Evolutionary conservation across 345 rosid genomes (phyloP).

Genomic region (Raphanus sativus): DNA sequence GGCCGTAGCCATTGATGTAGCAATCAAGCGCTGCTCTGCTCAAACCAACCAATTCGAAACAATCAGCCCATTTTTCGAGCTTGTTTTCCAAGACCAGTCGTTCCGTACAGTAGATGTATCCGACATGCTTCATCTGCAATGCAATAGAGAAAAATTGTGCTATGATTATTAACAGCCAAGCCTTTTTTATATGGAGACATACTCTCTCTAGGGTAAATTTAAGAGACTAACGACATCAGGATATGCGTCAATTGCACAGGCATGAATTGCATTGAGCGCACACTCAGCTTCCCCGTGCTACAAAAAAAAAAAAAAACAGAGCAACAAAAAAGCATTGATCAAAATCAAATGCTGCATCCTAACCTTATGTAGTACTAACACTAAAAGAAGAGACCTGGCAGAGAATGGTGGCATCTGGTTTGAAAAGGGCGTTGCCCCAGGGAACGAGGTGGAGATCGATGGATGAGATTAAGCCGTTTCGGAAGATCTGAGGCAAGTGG

Average conservation of each 20-base stretch:
- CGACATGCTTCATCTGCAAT: slow-evolving; percentile 57
- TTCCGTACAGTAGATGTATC: slow-evolving; percentile 56
- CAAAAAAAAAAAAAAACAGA: too few species aligned
- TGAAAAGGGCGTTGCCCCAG: slow-evolving; percentile 69
- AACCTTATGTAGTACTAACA: background rate
- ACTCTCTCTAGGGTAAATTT: background rate
- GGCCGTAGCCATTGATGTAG: slow-evolving; percentile 55
- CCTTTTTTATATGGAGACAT: background rate
- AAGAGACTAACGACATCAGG: slow-evolving; percentile 52
- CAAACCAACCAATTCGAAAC: slow-evolving; percentile 47
- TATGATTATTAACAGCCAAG: background rate
- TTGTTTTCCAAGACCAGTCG: slow-evolving; percentile 44
- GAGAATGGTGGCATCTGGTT: slow-evolving; percentile 42
- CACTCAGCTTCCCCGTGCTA: slow-evolving; percentile 69
- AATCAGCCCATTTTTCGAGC: slow-evolving; percentile 48
- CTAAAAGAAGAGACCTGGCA: slow-evolving; percentile 67
- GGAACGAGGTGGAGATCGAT: slow-evolving; percentile 73
- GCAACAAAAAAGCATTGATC: background rate
- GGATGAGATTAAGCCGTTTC: slow-evolving; percentile 54
- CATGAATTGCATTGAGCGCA: slow-evolving; percentile 51
- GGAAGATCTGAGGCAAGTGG: slow-evolving; percentile 58
- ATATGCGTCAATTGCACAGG: slow-evolving; percentile 52
- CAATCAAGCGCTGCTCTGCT: slow-evolving; percentile 48
- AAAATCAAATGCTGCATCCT: background rate
- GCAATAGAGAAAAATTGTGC: slow-evolving; percentile 11